Percentiles rank a stretch among this genome's conserved stretches.
These are phyloP conservation scores for Trypanosoma brucei DNA, from an alignment of 208 protist genomes.

Conservation along the genomic window DNA sequence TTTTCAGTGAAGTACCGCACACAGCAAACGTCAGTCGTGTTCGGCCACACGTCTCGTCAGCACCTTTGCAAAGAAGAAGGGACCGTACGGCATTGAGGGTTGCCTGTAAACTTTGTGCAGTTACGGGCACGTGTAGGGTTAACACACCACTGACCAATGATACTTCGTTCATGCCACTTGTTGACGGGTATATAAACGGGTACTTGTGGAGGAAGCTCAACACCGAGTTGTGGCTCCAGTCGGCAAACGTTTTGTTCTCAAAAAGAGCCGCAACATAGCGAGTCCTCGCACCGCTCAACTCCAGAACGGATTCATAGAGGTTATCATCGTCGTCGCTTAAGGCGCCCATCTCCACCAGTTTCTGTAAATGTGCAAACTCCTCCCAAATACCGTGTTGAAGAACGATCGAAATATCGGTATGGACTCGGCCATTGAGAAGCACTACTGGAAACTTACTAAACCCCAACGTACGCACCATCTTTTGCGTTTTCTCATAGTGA, in stretches of 20 bases:
- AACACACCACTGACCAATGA: slow-evolving; percentile 14
- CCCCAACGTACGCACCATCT: slow-evolving; percentile 21
- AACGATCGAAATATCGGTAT: background rate
- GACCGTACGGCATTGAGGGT: slow-evolving; percentile 2
- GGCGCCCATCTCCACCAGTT: slow-evolving; percentile 23
- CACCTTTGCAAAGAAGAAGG: slow-evolving; percentile 13
- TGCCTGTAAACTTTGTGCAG: slow-evolving; percentile 3
- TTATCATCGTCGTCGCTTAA: slow-evolving; percentile 33
- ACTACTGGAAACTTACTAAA: slow-evolving; percentile 19
- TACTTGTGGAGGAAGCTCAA: slow-evolving; percentile 20
- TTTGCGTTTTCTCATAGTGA: slow-evolving; percentile 38
- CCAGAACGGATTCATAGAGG: slow-evolving; percentile 50
- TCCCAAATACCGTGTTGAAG: slow-evolving; percentile 14
- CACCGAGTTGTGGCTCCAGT: slow-evolving; percentile 14
- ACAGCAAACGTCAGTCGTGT: slow-evolving; percentile 14
- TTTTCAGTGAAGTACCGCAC: slow-evolving; percentile 2
- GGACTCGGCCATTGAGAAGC: slow-evolving; percentile 48
- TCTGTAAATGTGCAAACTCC: slow-evolving; percentile 24
- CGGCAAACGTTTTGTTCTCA: slow-evolving; percentile 14
- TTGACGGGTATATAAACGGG: slow-evolving; percentile 12
- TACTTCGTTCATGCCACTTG: background rate
- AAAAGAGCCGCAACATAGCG: slow-evolving; percentile 18
- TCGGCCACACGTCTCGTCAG: slow-evolving; percentile 1
- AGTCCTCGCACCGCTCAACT: slow-evolving; percentile 20
- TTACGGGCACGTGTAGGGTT: slow-evolving; percentile 1